phyloP scores from a whole-genome alignment of 306 rosid species.

The Pyrus betulifolia region DNA sequence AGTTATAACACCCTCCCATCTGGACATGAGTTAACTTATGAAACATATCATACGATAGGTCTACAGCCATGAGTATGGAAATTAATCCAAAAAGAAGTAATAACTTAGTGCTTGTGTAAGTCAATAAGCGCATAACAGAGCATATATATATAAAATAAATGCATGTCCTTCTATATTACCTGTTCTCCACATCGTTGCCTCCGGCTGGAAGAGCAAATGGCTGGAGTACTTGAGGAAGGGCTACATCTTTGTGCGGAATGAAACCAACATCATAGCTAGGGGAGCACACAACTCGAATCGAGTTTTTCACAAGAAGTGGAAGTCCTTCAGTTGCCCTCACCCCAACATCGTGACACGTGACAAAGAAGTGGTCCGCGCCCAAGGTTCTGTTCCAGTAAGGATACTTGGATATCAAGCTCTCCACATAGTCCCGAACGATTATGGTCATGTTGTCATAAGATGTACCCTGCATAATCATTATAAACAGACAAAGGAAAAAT shows the following conservation, averaged over 20 bases:
- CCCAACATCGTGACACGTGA: conserved; percentile 98
- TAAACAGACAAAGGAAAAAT: conserved; percentile 16
- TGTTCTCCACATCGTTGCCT: conserved; percentile 81
- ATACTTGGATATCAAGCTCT: conserved; percentile 76
- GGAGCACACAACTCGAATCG: conserved; percentile 92
- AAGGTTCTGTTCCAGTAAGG: conserved; percentile 98
- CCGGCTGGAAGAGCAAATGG: conserved; percentile 99
- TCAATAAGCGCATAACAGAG: not conserved
- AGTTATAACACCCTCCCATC: not conserved
- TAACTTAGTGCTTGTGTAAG: not conserved
- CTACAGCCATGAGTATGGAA: not conserved
- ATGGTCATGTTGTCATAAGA: conserved; percentile 89
- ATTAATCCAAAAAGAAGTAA: not conserved
- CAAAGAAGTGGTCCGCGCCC: conserved; percentile 95
- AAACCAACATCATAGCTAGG: conserved; percentile 96
- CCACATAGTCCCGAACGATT: conserved; percentile 80
- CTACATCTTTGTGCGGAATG: conserved; percentile 94
- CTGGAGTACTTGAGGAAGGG: conserved; percentile 93
- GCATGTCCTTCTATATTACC: conserved; percentile 32
- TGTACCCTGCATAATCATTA: conserved; percentile 65
- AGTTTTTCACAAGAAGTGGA: conserved; percentile 73
- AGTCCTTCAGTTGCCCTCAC: conserved; percentile 94
- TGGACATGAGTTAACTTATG: not conserved
- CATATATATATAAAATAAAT: not conserved
- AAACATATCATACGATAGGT: not conserved